Percentiles rank a stretch among this genome's conserved stretches.
phyloP scores from a whole-genome alignment of 768 basidiomycete species.

The Naganishia friedmannii region DNA sequence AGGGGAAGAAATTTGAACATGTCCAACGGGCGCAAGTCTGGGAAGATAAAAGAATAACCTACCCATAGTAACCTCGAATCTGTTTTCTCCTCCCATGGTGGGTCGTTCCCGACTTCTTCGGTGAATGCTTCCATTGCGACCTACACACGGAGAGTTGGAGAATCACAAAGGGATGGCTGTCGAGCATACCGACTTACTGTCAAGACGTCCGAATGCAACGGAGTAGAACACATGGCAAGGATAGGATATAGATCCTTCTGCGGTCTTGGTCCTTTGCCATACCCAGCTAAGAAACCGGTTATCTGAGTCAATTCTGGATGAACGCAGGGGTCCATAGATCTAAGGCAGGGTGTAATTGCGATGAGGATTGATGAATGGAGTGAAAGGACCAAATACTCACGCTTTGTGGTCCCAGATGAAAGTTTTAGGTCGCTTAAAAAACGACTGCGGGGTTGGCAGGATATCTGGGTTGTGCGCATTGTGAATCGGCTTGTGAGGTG shows the following conservation, averaged over 20 bases:
- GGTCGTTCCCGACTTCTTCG: conserved; percentile 42
- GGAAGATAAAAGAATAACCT: not conserved
- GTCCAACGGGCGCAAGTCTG: not conserved
- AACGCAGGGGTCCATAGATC: conserved; percentile 48
- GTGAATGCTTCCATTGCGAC: conserved; percentile 48
- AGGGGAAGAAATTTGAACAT: not conserved
- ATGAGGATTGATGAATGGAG: too few relatives aligned
- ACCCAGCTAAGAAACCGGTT: conserved; percentile 41
- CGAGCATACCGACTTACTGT: conserved; percentile 30
- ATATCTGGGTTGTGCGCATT: conserved; percentile 34
- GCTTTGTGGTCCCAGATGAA: conserved; percentile 50
- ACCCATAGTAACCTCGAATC: conserved; percentile 45
- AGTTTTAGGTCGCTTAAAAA: conserved; percentile 40
- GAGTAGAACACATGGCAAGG: conserved; percentile 49
- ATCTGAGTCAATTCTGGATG: conserved; percentile 45
- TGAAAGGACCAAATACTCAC: conserved; percentile 31
- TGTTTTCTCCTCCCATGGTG: conserved; percentile 46
- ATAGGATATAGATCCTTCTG: conserved; percentile 45
- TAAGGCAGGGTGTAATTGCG: conserved; percentile 20
- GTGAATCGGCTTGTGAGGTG: conserved; percentile 46
- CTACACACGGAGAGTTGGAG: conserved; percentile 6
- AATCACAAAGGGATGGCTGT: conserved; percentile 1
- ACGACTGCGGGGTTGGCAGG: conserved; percentile 36
- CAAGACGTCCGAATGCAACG: conserved; percentile 44
- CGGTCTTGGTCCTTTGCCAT: conserved; percentile 46